A percentile compares a stretch with the other conserved stretches of the same genome.
These are phyloP conservation scores for Lasiosphaeris hirsuta DNA, from an alignment of 495 filamentous ascomycete genomes.

Conservation along the genomic window DNA sequence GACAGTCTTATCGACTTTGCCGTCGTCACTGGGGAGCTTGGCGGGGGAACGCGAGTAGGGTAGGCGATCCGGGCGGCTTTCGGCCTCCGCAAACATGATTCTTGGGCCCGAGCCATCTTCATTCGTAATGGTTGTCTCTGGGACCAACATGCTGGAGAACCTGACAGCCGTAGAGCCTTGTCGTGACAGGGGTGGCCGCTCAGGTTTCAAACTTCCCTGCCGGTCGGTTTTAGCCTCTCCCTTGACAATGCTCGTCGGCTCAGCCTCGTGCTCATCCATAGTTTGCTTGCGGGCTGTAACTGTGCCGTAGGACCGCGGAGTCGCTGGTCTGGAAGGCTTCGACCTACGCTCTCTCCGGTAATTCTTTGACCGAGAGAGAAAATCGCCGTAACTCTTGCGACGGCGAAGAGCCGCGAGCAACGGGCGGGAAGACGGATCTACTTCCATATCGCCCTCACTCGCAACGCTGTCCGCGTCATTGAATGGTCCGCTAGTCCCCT, in stretches of 20 bases:
- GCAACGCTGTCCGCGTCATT: slow-evolving; percentile 26
- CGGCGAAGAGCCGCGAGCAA: slow-evolving; percentile 27
- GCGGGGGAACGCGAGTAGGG: slow-evolving; percentile 39
- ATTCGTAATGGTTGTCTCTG: slow-evolving; percentile 62
- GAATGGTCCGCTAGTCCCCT: slow-evolving; percentile 26
- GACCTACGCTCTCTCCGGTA: slow-evolving; percentile 16
- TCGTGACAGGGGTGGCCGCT: slow-evolving; percentile 47
- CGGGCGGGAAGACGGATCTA: slow-evolving; percentile 20
- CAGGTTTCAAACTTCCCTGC: slow-evolving; percentile 22
- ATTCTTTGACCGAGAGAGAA: slow-evolving; percentile 16
- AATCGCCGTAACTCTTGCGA: slow-evolving; percentile 37
- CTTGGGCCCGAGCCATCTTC: slow-evolving; percentile 63
- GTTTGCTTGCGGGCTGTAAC: background rate
- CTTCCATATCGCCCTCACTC: slow-evolving; percentile 25
- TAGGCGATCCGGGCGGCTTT: slow-evolving; percentile 31
- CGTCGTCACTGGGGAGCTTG: slow-evolving; percentile 43
- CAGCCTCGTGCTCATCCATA: background rate
- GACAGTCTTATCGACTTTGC: slow-evolving; percentile 59
- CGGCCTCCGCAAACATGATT: slow-evolving; percentile 71
- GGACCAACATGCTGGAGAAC: slow-evolving; percentile 73
- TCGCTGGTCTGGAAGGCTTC: slow-evolving; percentile 9
- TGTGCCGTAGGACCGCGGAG: slow-evolving; percentile 21
- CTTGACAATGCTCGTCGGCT: slow-evolving; percentile 5
- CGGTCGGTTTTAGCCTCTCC: slow-evolving; percentile 3
- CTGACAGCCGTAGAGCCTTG: slow-evolving; percentile 49